A percentile compares a stretch with the other conserved stretches of the same genome.
Conservation (phyloP, 1,284 basidiomycete genomes). For the Ustilago nuda region DNA sequence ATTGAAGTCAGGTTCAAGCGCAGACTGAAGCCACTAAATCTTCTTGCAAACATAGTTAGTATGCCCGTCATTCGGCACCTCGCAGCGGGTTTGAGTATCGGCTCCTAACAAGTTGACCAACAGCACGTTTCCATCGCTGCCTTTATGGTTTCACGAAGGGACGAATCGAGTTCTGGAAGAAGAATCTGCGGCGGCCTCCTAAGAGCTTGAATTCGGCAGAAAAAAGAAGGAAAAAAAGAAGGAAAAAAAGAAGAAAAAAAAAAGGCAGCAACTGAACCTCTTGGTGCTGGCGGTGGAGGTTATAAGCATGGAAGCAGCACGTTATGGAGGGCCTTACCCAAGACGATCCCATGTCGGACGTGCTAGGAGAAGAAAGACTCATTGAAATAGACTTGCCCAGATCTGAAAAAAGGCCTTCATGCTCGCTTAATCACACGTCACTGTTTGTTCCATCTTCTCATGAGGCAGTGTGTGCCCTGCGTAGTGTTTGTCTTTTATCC, state of each 20-base stretch:
- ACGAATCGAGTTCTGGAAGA: not conserved
- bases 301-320: not conserved
- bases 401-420: not conserved
- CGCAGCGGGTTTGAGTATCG: not conserved
- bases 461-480: not conserved
- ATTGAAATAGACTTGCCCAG: too few relatives aligned
- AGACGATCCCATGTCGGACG: not conserved
- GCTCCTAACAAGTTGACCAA: not conserved
- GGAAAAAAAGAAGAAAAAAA: not conserved
- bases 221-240: not conserved
- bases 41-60: not conserved
- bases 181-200: not conserved
- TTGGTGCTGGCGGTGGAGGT: constrained; percentile 5
- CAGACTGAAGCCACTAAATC: not conserved
- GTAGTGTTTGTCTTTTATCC: not conserved
- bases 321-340: not conserved
- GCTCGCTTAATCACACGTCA: constrained; percentile 1
- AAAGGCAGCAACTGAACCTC: not conserved
- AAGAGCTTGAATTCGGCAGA: not conserved
- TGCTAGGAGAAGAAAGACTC: not conserved
- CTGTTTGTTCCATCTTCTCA: not conserved
- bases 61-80: not conserved
- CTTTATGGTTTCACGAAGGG: too few relatives aligned
- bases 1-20: not conserved
- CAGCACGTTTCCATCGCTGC: too few relatives aligned